Conservation (phyloP, 2,329 filamentous ascomycete genomes). For the Phyllosticta ampelicida region DNA sequence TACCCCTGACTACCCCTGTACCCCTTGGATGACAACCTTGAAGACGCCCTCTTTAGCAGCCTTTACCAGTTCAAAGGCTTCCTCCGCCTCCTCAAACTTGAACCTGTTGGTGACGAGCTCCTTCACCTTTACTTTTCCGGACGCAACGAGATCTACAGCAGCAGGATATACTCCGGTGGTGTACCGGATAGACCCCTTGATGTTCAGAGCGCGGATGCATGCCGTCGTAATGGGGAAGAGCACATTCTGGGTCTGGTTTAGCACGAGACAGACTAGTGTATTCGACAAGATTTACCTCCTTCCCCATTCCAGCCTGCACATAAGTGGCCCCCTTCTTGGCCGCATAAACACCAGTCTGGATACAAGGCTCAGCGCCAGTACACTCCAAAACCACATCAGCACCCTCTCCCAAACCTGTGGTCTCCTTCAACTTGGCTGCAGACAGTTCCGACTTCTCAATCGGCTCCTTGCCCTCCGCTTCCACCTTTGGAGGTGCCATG, state of each 20-base stretch:
- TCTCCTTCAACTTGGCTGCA: conserved; percentile 13
- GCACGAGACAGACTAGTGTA: not conserved
- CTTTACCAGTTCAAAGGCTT: conserved; percentile 38
- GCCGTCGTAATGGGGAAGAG: conserved; percentile 41
- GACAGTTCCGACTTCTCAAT: conserved; percentile 12
- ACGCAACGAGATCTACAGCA: conserved; percentile 40
- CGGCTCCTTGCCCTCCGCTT: conserved; percentile 7
- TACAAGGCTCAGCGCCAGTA: conserved; percentile 17
- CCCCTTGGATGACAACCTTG: conserved; percentile 36
- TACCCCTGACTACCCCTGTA: conserved; percentile 13
- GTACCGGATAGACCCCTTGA: conserved; percentile 44
- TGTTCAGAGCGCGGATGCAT: conserved; percentile 38
- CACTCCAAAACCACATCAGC: conserved; percentile 18
- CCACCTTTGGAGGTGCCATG: conserved; percentile 10
- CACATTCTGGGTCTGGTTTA: conserved; percentile 27
- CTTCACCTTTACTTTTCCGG: conserved; percentile 36
- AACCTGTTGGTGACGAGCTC: conserved; percentile 30
- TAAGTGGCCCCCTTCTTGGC: conserved; percentile 15
- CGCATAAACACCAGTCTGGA: conserved; percentile 15
- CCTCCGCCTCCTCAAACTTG: conserved; percentile 36
- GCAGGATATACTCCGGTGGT: conserved; percentile 39
- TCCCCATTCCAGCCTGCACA: conserved; percentile 19
- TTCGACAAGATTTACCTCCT: conserved; percentile 10
- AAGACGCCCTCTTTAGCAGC: conserved; percentile 28
- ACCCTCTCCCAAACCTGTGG: conserved; percentile 14